Evolutionary conservation across 768 basidiomycete genomes (phyloP).

Genomic region (Naganishia vaughanmartiniae): DNA sequence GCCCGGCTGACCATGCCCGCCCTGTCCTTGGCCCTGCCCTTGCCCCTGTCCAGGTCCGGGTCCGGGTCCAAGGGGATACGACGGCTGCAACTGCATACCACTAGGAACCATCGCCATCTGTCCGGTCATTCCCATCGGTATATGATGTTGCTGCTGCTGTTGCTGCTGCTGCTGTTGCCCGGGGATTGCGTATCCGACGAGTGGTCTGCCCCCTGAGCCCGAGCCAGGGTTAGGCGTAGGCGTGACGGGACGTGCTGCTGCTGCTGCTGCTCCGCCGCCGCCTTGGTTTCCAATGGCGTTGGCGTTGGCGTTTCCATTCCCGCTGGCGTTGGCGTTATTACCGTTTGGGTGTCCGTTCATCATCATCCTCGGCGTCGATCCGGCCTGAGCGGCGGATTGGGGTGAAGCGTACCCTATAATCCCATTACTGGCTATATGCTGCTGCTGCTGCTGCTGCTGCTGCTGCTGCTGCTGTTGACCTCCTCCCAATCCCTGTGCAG

Average conservation of each 20-base stretch:
- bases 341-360: not conserved
- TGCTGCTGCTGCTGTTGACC: not conserved
- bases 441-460: not conserved
- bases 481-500: not conserved
- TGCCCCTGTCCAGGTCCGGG: not conserved
- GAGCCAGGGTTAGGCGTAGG: not conserved
- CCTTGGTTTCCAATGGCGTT: too few species aligned
- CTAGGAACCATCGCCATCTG: conserved; percentile 3
- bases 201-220: too few species aligned
- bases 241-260: not conserved
- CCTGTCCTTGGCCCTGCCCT: not conserved
- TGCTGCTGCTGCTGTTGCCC: not conserved
- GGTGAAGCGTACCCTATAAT: not conserved
- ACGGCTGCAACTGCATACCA: conserved; percentile 3
- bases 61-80: not conserved
- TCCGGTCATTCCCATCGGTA: not conserved
- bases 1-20: not conserved
- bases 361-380: not conserved
- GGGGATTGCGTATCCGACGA: not conserved
- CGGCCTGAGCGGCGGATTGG: not conserved
- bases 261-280: too few species aligned
- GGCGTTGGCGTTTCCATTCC: too few species aligned
- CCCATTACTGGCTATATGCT: not conserved
- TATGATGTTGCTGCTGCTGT: not conserved
- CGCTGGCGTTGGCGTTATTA: not conserved